Evolutionary conservation across 1,139 yeast genomes (phyloP).

Genomic region (Kurtzmaniella quercitrusa): DNA sequence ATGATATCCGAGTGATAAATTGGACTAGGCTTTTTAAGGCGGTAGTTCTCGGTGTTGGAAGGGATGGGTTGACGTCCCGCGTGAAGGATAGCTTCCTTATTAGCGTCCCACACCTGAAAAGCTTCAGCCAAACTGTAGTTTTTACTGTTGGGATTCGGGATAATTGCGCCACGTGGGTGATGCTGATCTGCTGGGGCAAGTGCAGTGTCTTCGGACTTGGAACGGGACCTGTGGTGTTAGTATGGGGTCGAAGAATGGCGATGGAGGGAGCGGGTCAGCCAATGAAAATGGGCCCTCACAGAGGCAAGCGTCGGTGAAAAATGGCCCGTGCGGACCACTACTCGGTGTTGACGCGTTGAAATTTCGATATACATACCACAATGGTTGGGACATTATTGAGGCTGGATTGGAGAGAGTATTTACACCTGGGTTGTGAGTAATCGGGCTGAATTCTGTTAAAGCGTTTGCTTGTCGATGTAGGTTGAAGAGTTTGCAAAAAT

Average conservation of each 20-base stretch:
- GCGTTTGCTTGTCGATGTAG: not conserved
- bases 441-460: not conserved
- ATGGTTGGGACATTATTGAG: constrained; percentile 7
- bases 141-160: constrained; percentile 34
- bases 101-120: constrained; percentile 47
- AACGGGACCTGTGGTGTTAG: constrained; percentile 5
- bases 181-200: constrained; percentile 3
- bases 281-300: not conserved
- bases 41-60: constrained; percentile 24
- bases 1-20: constrained; percentile 37
- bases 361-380: constrained; percentile 7
- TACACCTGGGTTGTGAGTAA: not conserved
- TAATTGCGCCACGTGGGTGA: constrained; percentile 19
- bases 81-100: constrained; percentile 32
- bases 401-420: not conserved
- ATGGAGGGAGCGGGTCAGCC: not conserved
- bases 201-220: constrained; percentile 1
- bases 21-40: constrained; percentile 25
- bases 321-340: not conserved
- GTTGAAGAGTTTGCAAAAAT: constrained; percentile 1
- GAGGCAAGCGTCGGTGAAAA: not conserved
- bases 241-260: not conserved
- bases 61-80: constrained; percentile 19
- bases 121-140: constrained; percentile 50
- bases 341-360: not conserved